phyloP scores from a whole-genome alignment of 768 basidiomycete genomes.

The Boletus pseudo-olivaceus region DNA sequence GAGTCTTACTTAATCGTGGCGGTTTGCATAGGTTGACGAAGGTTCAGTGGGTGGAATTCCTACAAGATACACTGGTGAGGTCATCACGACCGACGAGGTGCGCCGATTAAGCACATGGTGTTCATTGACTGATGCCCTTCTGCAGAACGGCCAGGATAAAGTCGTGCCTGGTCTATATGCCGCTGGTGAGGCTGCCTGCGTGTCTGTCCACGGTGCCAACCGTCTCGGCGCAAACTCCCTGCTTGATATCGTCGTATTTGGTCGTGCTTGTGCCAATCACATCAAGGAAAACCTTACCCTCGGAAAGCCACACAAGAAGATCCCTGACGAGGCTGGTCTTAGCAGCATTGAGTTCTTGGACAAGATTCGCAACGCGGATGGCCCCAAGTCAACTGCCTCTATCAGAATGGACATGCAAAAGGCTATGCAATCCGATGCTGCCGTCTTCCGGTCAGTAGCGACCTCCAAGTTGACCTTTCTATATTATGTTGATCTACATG shows the following conservation, averaged over 20 bases:
- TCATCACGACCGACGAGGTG: constrained; percentile 76
- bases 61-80: constrained; percentile 97
- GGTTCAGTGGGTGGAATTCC: constrained; percentile 95
- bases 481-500: constrained; percentile 1
- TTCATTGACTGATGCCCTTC: neutral
- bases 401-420: constrained; percentile 97
- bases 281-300: constrained; percentile 89
- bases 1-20: constrained; percentile 32
- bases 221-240: constrained; percentile 99
- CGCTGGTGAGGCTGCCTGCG: constrained; percentile 97
- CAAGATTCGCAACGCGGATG: constrained; percentile 78
- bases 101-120: neutral
- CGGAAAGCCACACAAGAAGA: constrained; percentile 85
- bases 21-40: constrained; percentile 12
- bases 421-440: constrained; percentile 97
- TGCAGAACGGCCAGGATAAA: constrained; percentile 80
- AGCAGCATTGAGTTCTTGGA: constrained; percentile 85
- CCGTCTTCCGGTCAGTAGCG: constrained; percentile 77
- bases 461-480: neutral
- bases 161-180: constrained; percentile 96
- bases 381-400: constrained; percentile 82
- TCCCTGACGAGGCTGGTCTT: constrained; percentile 83
- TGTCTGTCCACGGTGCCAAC: constrained; percentile 99
- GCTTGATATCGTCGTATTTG: constrained; percentile 98
- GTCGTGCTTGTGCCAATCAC: constrained; percentile 98